Conservation (phyloP, 371 early-diverging fungal species). For the Haplosporangium sp. region DNA sequence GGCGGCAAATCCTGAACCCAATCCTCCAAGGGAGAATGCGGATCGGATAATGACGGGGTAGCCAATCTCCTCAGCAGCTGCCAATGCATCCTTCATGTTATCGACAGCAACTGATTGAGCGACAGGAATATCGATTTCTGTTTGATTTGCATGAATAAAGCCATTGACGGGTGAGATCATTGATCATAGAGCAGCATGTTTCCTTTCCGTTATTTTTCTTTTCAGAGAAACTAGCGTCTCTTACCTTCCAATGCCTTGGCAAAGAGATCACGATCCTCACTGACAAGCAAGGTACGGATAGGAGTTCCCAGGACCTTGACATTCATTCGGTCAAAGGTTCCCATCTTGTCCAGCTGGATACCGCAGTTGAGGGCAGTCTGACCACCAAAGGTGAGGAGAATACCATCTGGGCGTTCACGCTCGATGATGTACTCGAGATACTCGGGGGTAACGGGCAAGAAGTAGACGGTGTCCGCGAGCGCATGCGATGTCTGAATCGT, state of each 20-base stretch:
- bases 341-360: conserved; percentile 84
- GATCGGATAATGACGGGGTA: conserved; percentile 95
- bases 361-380: conserved; percentile 95
- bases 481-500: conserved; percentile 96
- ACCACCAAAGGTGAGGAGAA: conserved; percentile 93
- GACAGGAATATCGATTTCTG: conserved; percentile 86
- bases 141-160: not conserved
- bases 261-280: conserved; percentile 95
- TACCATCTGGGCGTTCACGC: conserved; percentile 94
- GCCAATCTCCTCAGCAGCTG: conserved; percentile 84
- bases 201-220: not conserved
- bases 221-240: not conserved
- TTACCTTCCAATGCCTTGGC: conserved; percentile 85
- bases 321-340: conserved; percentile 77
- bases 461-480: conserved; percentile 94
- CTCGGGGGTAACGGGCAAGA: conserved; percentile 94
- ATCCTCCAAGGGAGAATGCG: conserved; percentile 94
- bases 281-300: conserved; percentile 87
- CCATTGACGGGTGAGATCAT: conserved; percentile 12
- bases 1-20: conserved; percentile 95
- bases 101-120: conserved; percentile 89
- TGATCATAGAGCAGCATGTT: not conserved
- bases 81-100: conserved; percentile 84
- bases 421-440: conserved; percentile 89
- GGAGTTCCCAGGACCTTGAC: conserved; percentile 96